phyloP scores from a whole-genome alignment of 768 basidiomycete genomes.

The Boletus pseudopeckii region DNA sequence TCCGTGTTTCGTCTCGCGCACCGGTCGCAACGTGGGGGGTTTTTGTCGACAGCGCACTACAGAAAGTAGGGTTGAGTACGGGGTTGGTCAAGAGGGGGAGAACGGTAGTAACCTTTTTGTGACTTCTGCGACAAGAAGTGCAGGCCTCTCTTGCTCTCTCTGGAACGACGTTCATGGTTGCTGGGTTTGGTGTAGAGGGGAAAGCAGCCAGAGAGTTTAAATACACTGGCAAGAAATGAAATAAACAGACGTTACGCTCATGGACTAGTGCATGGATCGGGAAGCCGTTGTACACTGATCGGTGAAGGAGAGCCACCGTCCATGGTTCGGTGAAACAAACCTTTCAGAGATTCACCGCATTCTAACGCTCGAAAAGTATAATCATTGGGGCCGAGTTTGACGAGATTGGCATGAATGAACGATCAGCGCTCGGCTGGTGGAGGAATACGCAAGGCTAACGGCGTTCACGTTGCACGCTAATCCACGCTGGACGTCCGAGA shows the following conservation, averaged over 20 bases:
- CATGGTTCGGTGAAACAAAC: slow-evolving; percentile 4
- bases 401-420: slow-evolving; percentile 3
- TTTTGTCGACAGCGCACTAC: slow-evolving; percentile 20
- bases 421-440: slow-evolving; percentile 2
- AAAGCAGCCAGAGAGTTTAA: slow-evolving; percentile 9
- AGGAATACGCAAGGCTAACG: slow-evolving; percentile 10
- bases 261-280: slow-evolving; percentile 5
- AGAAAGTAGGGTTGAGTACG: not conserved
- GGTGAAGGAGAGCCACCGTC: not conserved
- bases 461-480: slow-evolving; percentile 21
- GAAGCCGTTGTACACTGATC: slow-evolving; percentile 8
- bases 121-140: slow-evolving; percentile 21
- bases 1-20: slow-evolving; percentile 7
- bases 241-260: slow-evolving; percentile 7
- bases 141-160: slow-evolving; percentile 30
- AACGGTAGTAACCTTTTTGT: slow-evolving; percentile 19
- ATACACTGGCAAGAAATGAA: slow-evolving; percentile 16
- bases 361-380: slow-evolving; percentile 2
- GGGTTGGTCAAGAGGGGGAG: not conserved
- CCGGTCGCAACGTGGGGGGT: slow-evolving; percentile 13
- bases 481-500: slow-evolving; percentile 16
- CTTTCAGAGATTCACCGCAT: not conserved
- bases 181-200: not conserved
- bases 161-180: slow-evolving; percentile 16
- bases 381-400: not conserved